Percentiles rank a stretch among this genome's conserved stretches.
Evolutionary conservation across 1,284 basidiomycete species (phyloP).

Genomic region (Ganoderma multipileum): DNA sequence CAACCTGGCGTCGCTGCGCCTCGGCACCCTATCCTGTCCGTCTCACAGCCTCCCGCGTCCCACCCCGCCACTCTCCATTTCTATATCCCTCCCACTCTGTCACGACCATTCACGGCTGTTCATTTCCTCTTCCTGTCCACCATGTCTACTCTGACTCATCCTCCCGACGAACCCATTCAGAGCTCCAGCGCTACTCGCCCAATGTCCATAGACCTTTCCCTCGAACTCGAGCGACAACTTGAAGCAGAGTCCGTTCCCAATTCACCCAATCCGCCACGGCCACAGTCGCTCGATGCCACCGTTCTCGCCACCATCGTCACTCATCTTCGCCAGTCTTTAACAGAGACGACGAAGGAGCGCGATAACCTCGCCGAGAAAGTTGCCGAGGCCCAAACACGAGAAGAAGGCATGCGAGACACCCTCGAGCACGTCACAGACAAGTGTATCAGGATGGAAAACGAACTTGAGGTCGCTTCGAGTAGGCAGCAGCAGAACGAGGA

Average conservation of each 20-base stretch:
- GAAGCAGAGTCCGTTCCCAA: constrained; percentile 63
- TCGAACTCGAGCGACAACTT: constrained; percentile 79
- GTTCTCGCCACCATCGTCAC: constrained; percentile 77
- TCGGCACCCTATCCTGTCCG: constrained; percentile 6
- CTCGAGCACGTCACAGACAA: constrained; percentile 69
- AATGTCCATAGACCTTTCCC: constrained; percentile 76
- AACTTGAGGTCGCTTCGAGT: constrained; percentile 62
- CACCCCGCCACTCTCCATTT: constrained; percentile 8
- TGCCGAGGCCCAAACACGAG: constrained; percentile 55
- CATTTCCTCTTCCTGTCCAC: constrained; percentile 15
- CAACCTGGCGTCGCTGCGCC: constrained; percentile 5
- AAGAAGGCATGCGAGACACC: constrained; percentile 65
- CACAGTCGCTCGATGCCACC: constrained; percentile 72
- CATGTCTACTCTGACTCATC: constrained; percentile 33
- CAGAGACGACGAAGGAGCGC: constrained; percentile 68
- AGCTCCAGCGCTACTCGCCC: constrained; percentile 42
- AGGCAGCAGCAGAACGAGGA: constrained; percentile 82
- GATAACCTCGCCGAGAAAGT: constrained; percentile 65
- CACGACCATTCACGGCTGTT: constrained; percentile 27
- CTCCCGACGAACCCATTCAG: constrained; percentile 21
- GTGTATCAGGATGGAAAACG: constrained; percentile 64
- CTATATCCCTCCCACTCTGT: constrained; percentile 10
- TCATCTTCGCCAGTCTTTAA: constrained; percentile 66
- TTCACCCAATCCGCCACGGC: constrained; percentile 40
- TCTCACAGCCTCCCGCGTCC: constrained; percentile 11